A percentile compares a stretch with the other conserved stretches of the same genome.
phyloP scores from a whole-genome alignment of 768 basidiomycete species.

The Leccinum truebloodii region DNA sequence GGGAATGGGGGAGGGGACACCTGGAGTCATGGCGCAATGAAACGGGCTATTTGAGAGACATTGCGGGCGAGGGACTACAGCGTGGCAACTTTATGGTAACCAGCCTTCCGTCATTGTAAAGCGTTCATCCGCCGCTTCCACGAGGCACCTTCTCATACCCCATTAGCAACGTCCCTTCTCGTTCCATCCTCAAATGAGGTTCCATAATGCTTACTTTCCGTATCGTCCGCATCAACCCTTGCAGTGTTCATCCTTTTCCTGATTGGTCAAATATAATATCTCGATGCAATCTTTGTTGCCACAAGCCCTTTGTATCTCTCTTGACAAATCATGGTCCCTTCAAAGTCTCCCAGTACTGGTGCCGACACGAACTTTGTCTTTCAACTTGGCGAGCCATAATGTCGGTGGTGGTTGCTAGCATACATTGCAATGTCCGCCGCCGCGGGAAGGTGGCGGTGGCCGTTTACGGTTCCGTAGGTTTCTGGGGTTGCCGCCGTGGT shows the following conservation, averaged over 20 bases:
- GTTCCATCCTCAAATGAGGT: slow-evolving; percentile 15
- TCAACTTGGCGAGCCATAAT: not conserved
- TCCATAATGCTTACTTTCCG: slow-evolving; percentile 20
- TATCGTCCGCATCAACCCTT: slow-evolving; percentile 11
- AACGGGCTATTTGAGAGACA: slow-evolving; percentile 20
- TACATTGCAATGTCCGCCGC: not conserved
- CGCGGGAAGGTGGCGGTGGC: not conserved
- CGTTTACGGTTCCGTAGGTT: not conserved
- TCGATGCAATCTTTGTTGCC: not conserved
- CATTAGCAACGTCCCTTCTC: slow-evolving; percentile 17
- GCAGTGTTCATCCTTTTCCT: slow-evolving; percentile 1
- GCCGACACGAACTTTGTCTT: not conserved
- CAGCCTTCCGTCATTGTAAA: slow-evolving; percentile 25
- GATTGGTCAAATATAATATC: not conserved
- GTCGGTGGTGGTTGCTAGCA: not conserved
- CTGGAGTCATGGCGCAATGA: not conserved
- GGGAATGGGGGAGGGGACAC: not conserved
- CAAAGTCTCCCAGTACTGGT: not conserved
- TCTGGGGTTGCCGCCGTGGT: not conserved
- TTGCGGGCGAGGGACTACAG: not conserved
- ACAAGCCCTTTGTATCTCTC: not conserved
- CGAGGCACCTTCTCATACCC: slow-evolving; percentile 15
- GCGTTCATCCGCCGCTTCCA: slow-evolving; percentile 26
- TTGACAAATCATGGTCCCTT: not conserved
- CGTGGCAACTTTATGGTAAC: slow-evolving; percentile 20